Evolutionary conservation across 179 eudicot species (phyloP).

Genomic region (Sideroxylon spinosum): DNA sequence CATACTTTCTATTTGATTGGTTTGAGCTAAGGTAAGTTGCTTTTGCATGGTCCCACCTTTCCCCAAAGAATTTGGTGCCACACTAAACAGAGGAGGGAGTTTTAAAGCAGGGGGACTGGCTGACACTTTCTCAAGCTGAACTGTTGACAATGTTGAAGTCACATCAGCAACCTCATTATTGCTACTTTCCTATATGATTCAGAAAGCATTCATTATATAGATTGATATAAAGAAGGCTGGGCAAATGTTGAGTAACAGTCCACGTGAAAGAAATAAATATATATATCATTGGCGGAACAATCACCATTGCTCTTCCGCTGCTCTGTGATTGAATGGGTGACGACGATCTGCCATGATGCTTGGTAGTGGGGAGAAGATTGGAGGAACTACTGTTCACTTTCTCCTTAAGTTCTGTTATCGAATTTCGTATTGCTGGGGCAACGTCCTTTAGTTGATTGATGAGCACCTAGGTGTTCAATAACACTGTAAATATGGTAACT

Average conservation of each 20-base stretch:
- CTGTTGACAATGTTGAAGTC: constrained; percentile 49
- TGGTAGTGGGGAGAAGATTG: constrained; percentile 44
- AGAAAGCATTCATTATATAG: constrained; percentile 10
- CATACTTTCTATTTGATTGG: constrained; percentile 43
- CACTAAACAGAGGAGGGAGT: constrained; percentile 83
- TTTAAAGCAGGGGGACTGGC: constrained; percentile 76
- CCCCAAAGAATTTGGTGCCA: constrained; percentile 74
- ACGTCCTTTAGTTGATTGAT: constrained; percentile 88
- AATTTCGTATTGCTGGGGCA: constrained; percentile 75
- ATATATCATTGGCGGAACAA: background rate
- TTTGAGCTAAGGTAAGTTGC: constrained; percentile 36
- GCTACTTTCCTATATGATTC: constrained; percentile 49
- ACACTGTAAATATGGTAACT: background rate
- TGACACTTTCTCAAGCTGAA: constrained; percentile 59
- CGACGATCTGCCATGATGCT: constrained; percentile 41
- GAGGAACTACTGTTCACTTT: constrained; percentile 71
- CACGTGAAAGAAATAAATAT: background rate
- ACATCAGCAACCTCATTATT: constrained; percentile 58
- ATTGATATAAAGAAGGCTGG: background rate
- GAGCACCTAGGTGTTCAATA: constrained; percentile 45
- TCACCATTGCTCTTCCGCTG: constrained; percentile 62
- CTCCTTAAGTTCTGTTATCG: constrained; percentile 71
- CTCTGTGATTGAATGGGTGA: constrained; percentile 69
- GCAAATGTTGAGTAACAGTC: background rate
- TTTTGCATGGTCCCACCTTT: constrained; percentile 66